These are phyloP conservation scores for Backusella circina DNA, from an alignment of 192 early-diverging fungal genomes.

Conservation along the genomic window DNA sequence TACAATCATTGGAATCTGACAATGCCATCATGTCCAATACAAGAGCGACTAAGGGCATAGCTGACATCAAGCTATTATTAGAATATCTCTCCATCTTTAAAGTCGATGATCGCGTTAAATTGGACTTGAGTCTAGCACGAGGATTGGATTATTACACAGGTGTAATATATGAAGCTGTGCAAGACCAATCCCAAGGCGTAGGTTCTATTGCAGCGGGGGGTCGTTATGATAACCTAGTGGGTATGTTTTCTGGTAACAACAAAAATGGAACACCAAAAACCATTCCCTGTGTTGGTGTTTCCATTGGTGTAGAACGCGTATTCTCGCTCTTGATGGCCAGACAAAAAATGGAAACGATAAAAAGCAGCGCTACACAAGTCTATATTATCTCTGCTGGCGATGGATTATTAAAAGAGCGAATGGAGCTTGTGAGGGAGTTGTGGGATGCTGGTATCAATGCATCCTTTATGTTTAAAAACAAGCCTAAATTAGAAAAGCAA, in stretches of 20 bases:
- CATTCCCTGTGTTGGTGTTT: slow-evolving; percentile 94
- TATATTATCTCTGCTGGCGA: slow-evolving; percentile 80
- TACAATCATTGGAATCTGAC: slow-evolving; percentile 62
- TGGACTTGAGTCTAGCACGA: slow-evolving; percentile 91
- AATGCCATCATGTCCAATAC: slow-evolving; percentile 58
- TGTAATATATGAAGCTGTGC: slow-evolving; percentile 94
- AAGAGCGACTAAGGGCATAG: slow-evolving; percentile 73
- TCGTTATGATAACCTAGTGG: slow-evolving; percentile 94
- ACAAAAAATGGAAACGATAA: slow-evolving; percentile 52
- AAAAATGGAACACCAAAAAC: slow-evolving; percentile 54
- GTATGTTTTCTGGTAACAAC: slow-evolving; percentile 81
- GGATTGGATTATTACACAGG: slow-evolving; percentile 99
- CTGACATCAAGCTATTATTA: slow-evolving; percentile 83
- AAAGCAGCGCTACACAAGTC: slow-evolving; percentile 76
- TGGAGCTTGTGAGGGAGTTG: slow-evolving; percentile 76
- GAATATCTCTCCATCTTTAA: slow-evolving; percentile 76
- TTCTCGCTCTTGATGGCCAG: slow-evolving; percentile 80
- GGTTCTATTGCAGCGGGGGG: slow-evolving; percentile 96
- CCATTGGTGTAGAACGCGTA: slow-evolving; percentile 92
- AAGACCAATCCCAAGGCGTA: slow-evolving; percentile 65
- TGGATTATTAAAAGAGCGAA: slow-evolving; percentile 82
- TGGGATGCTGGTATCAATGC: slow-evolving; percentile 90
- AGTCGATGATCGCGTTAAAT: slow-evolving; percentile 57
- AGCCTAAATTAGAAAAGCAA: slow-evolving; percentile 76
- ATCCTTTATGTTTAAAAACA: slow-evolving; percentile 89